Conservation (phyloP, 1,139 yeast genomes). For the Nakaseomyces sp. region DNA sequence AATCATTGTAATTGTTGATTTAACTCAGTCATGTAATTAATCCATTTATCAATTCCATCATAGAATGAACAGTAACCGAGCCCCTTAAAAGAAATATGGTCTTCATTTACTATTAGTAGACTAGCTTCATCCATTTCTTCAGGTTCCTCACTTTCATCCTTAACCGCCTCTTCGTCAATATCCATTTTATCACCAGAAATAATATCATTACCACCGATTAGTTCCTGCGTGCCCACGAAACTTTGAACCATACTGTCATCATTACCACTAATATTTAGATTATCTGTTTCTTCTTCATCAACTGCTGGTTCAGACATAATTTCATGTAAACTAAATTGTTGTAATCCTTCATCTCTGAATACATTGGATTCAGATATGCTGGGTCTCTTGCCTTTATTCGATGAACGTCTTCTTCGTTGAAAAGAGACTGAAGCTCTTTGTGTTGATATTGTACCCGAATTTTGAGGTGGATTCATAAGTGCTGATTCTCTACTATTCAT, state of each 20-base stretch:
- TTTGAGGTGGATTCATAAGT: constrained; percentile 6
- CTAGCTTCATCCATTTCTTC: constrained; percentile 8
- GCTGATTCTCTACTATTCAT: background rate
- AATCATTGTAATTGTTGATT: constrained; percentile 13
- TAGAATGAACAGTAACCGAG: constrained; percentile 21
- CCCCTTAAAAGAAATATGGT: constrained; percentile 20
- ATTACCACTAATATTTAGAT: constrained; percentile 3
- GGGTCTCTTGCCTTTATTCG: constrained; percentile 24
- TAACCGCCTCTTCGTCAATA: constrained; percentile 8
- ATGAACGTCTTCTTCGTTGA: constrained; percentile 22
- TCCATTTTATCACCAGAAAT: constrained; percentile 12
- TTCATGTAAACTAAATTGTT: constrained; percentile 29
- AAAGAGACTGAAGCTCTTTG: constrained; percentile 4
- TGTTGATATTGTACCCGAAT: constrained; percentile 8
- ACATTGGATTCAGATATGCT: constrained; percentile 27
- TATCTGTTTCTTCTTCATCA: constrained; percentile 13
- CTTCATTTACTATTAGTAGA: constrained; percentile 24
- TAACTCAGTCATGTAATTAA: constrained; percentile 13
- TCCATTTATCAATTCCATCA: constrained; percentile 22
- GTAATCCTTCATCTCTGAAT: constrained; percentile 30
- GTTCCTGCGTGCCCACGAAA: constrained; percentile 6
- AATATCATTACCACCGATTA: constrained; percentile 8
- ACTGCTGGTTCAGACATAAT: constrained; percentile 24
- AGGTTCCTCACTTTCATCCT: constrained; percentile 7
- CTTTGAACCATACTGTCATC: constrained; percentile 8